Percentiles rank a stretch among this genome's conserved stretches.
Evolutionary conservation across 768 basidiomycete genomes (phyloP).

Genomic region (Tricholoma sp.): DNA sequence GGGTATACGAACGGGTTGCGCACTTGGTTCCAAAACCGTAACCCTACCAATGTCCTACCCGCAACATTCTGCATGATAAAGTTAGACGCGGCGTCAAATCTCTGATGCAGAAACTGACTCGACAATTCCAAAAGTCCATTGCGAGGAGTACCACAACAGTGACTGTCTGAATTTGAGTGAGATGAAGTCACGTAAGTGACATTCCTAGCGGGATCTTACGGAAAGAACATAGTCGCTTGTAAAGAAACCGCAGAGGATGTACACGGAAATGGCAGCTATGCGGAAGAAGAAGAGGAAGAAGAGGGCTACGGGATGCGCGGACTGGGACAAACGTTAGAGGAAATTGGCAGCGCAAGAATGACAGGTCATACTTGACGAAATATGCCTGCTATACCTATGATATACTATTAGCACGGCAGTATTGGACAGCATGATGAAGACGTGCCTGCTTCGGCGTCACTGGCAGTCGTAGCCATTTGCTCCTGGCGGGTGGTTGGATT

Average conservation of each 20-base stretch:
- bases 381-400: slow-evolving; percentile 64
- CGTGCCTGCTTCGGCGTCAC: slow-evolving; percentile 76
- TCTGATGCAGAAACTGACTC: slow-evolving; percentile 43
- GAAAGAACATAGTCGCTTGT: slow-evolving; percentile 91
- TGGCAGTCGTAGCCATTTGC: slow-evolving; percentile 48
- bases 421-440: slow-evolving; percentile 3
- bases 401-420: slow-evolving; percentile 2
- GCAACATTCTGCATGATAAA: slow-evolving; percentile 69
- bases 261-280: slow-evolving; percentile 81
- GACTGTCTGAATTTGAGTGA: slow-evolving; percentile 52
- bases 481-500: slow-evolving; percentile 45
- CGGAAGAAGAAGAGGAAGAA: slow-evolving; percentile 89
- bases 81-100: slow-evolving; percentile 2
- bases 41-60: slow-evolving; percentile 87
- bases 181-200: not conserved
- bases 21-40: slow-evolving; percentile 97
- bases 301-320: slow-evolving; percentile 78
- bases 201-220: slow-evolving; percentile 39
- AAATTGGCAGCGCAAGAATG: slow-evolving; percentile 1
- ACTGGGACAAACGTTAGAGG: slow-evolving; percentile 36
- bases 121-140: slow-evolving; percentile 98
- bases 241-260: slow-evolving; percentile 89
- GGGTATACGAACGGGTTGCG: not conserved
- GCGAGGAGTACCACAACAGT: slow-evolving; percentile 89
- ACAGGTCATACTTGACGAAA: slow-evolving; percentile 58